phyloP scores from a whole-genome alignment of 306 rosid genomes.

The Vicia faba region DNA sequence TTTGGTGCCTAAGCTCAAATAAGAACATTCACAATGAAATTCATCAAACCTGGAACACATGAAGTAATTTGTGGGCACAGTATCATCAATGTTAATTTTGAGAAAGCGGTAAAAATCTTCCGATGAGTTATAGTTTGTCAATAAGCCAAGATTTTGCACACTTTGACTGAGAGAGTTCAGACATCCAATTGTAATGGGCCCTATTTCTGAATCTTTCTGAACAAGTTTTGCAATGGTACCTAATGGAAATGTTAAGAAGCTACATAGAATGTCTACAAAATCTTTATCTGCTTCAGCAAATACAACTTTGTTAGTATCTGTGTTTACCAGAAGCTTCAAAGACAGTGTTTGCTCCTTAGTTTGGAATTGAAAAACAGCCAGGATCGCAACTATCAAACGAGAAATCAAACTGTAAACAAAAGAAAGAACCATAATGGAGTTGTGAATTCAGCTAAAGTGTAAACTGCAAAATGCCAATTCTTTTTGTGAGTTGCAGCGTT shows the following conservation, averaged over 20 bases:
- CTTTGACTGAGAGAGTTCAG: not conserved
- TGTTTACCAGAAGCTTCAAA: not conserved
- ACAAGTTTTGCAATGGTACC: not conserved
- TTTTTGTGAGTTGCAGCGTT: too few relatives aligned
- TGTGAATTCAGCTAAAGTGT: not conserved
- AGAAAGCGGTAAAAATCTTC: not conserved
- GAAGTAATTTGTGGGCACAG: not conserved
- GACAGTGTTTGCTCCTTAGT: not conserved
- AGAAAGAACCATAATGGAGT: not conserved
- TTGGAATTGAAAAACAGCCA: not conserved
- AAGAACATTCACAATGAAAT: rapidly evolving
- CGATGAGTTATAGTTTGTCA: not conserved
- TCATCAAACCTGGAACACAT: not conserved
- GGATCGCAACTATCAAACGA: not conserved
- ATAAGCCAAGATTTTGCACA: not conserved
- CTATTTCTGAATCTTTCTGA: not conserved
- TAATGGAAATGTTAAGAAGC: not conserved
- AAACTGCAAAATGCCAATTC: too few relatives aligned
- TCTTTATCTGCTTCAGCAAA: not conserved
- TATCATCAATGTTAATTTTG: not conserved
- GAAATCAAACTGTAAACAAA: not conserved
- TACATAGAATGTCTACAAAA: not conserved
- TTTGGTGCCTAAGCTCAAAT: not conserved
- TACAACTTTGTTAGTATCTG: not conserved
- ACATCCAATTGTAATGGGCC: not conserved